phyloP scores from a whole-genome alignment of 345 rosid genomes.

The Arabidopsis thaliana region DNA sequence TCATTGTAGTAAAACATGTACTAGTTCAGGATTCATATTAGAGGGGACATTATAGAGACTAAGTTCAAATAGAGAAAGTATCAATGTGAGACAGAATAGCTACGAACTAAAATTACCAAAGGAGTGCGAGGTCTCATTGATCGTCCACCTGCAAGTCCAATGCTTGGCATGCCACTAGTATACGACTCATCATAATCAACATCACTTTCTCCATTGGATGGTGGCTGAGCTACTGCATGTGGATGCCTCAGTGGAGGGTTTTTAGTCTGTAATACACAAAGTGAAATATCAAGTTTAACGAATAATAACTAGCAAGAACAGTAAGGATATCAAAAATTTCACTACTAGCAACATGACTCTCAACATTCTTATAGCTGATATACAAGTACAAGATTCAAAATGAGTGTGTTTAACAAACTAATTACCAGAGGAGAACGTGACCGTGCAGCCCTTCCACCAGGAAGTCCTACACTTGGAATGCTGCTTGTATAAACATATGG shows the following conservation, averaged over 20 bases:
- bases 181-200: slow-evolving; percentile 45
- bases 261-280: slow-evolving; percentile 42
- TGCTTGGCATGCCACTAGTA: slow-evolving; percentile 47
- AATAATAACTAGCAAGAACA: slow-evolving; percentile 9
- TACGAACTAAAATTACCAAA: slow-evolving; percentile 48
- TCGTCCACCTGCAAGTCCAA: slow-evolving; percentile 64
- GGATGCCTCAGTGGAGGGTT: slow-evolving; percentile 45
- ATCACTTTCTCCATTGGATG: slow-evolving; percentile 45
- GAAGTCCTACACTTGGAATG: slow-evolving; percentile 52
- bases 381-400: slow-evolving; percentile 22
- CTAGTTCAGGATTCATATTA: background rate
- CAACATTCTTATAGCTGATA: slow-evolving; percentile 4
- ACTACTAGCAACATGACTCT: background rate
- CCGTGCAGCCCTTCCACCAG: slow-evolving; percentile 50
- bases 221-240: slow-evolving; percentile 35
- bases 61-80: background rate
- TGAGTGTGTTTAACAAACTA: background rate
- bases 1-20: slow-evolving; percentile 8
- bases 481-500: slow-evolving; percentile 40
- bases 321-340: background rate
- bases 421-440: slow-evolving; percentile 51
- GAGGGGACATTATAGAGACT: background rate
- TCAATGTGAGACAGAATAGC: background rate
- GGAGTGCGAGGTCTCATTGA: slow-evolving; percentile 53
- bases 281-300: slow-evolving; percentile 8